Evolutionary conservation across 1,284 basidiomycete species (phyloP).

Genomic region (Ganoderma boninense): DNA sequence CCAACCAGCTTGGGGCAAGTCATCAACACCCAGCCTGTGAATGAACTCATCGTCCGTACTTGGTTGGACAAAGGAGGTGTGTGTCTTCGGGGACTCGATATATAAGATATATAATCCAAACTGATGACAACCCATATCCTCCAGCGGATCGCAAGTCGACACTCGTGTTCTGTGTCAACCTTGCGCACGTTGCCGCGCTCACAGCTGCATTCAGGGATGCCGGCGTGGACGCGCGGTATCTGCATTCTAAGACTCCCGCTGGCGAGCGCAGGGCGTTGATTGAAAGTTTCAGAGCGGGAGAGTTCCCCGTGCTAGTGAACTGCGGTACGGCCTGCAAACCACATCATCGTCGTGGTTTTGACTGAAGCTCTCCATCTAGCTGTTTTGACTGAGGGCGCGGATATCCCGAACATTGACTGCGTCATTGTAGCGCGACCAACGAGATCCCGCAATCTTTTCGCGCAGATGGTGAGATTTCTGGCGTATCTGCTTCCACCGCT

Average conservation of each 20-base stretch:
- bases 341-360: background rate
- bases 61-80: slow-evolving; percentile 86
- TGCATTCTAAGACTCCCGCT: slow-evolving; percentile 79
- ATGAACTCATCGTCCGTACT: slow-evolving; percentile 78
- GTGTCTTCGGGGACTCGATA: slow-evolving; percentile 28
- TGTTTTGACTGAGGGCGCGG: slow-evolving; percentile 91
- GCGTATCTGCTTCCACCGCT: background rate
- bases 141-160: slow-evolving; percentile 81
- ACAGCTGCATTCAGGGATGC: slow-evolving; percentile 78
- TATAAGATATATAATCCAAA: background rate
- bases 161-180: slow-evolving; percentile 90
- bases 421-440: slow-evolving; percentile 90
- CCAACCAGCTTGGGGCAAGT: slow-evolving; percentile 78
- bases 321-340: slow-evolving; percentile 65
- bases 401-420: slow-evolving; percentile 94
- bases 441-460: slow-evolving; percentile 87
- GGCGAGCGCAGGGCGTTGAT: slow-evolving; percentile 74
- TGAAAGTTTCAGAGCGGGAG: slow-evolving; percentile 71
- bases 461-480: slow-evolving; percentile 81
- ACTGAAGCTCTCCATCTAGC: slow-evolving; percentile 50
- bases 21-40: slow-evolving; percentile 82
- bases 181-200: slow-evolving; percentile 84
- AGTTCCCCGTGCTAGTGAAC: slow-evolving; percentile 91
- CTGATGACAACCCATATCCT: slow-evolving; percentile 1
- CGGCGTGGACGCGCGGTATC: slow-evolving; percentile 88